Evolutionary conservation across 768 basidiomycete species (phyloP).

Genomic region (Punctularia strigosozonata): DNA sequence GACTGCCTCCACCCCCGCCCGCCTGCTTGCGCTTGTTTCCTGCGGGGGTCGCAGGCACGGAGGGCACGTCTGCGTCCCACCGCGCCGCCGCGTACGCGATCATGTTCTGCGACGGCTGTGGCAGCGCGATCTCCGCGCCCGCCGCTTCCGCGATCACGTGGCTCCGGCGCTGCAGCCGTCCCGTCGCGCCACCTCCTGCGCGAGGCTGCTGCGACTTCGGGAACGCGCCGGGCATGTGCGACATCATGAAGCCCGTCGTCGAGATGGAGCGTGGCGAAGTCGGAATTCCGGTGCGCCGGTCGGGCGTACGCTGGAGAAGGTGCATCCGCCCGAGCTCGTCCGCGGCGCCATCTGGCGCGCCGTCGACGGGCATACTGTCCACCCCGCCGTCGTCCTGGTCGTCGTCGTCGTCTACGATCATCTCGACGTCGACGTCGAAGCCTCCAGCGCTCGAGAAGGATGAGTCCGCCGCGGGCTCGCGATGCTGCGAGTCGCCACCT

Average conservation of each 20-base stretch:
- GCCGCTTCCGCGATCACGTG: constrained; percentile 34
- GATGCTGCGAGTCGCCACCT: constrained; percentile 1
- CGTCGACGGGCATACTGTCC: too few species aligned
- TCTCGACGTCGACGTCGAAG: too few species aligned
- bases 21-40: constrained; percentile 24
- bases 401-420: too few species aligned
- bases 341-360: too few species aligned
- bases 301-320: neutral
- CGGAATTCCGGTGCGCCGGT: neutral
- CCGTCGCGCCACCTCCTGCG: constrained; percentile 12
- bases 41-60: constrained; percentile 11
- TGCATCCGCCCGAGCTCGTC: neutral
- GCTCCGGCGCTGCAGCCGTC: constrained; percentile 32
- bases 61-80: constrained; percentile 11
- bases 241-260: neutral
- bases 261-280: constrained; percentile 2
- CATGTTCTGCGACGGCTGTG: constrained; percentile 50
- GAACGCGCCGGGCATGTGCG: constrained; percentile 9
- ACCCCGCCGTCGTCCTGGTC: too few species aligned
- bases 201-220: constrained; percentile 12
- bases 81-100: constrained; percentile 22
- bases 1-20: too few species aligned
- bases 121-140: constrained; percentile 20
- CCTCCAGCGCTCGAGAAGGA: too few species aligned
- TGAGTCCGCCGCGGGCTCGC: neutral